A percentile compares a stretch with the other conserved stretches of the same genome.
These are phyloP conservation scores for Sarocladium oryzae DNA, from an alignment of 2,329 filamentous ascomycete species.

Conservation along the genomic window DNA sequence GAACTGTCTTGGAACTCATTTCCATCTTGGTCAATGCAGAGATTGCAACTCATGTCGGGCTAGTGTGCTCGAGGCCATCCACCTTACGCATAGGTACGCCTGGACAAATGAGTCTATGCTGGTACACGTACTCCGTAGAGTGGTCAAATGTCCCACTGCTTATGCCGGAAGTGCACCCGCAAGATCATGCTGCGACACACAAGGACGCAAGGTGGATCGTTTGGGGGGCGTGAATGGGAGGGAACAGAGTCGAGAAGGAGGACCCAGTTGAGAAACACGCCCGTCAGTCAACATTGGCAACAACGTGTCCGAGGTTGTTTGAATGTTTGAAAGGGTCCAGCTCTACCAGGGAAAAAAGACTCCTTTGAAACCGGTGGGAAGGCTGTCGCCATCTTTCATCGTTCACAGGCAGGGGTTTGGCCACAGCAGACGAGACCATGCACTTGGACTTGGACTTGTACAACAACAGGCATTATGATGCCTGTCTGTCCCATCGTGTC, in stretches of 20 bases:
- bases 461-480: background rate
- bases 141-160: constrained; percentile 6
- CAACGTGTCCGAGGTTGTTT: background rate
- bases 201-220: background rate
- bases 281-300: background rate
- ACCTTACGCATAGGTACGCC: background rate
- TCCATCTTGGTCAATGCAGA: constrained; percentile 1
- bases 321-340: constrained; percentile 1
- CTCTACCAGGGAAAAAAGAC: background rate
- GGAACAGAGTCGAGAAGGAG: background rate
- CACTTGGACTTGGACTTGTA: background rate
- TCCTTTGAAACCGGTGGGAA: background rate
- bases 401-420: background rate
- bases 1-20: background rate
- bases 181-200: background rate
- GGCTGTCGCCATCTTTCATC: too few relatives aligned
- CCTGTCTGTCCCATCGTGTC: background rate
- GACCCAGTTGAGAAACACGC: background rate
- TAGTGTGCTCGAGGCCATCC: background rate
- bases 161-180: constrained; percentile 5
- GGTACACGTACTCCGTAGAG: background rate
- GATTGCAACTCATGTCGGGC: background rate
- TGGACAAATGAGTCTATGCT: background rate
- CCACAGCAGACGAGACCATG: too few relatives aligned
- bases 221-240: background rate